Evolutionary conservation across 495 filamentous ascomycete genomes (phyloP), one percentile per base, ranked within the genome.

Genomic region (Penicillium argentinense): DNA sequence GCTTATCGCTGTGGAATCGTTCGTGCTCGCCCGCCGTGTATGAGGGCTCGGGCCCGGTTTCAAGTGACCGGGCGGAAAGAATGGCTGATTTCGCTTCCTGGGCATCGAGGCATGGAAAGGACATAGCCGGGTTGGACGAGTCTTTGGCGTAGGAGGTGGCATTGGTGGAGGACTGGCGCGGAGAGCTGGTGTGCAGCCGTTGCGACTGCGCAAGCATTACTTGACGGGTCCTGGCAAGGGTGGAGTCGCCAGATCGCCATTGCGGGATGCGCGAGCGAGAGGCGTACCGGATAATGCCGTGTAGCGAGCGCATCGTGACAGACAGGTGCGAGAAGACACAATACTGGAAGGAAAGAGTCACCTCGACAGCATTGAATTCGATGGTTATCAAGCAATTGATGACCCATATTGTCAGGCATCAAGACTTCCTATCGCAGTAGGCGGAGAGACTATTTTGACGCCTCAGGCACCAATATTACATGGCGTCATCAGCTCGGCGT

Each of bases 91-190:
- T 84, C 2, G 83, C 82, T 59, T 99, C 93, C 45, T 91, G 81
- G 9, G 86, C 88, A 62, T 99, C 93, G 9, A 99, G 85, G 60
- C 93, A 99, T 4, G 93, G 93, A 57, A 99, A 99, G 13, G 87
- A 82, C 71, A 98, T 85, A 36, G 91, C 87, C 2, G 93, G 91
- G 58, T 97, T 98, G 13, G 90, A 88, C 1, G 81, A 79, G 42
- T 74, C 72, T 12, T 59, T 64, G 9, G 48, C 29, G 39, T 38
- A 47, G 29, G 49, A 49, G 18, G 64, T 64, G 8, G 63, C 23
- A 13, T 51, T 57, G 9, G 59, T 50, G 11, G 65, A 65, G 8
- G 67, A 59, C 34, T 59, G 68, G 24, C 63, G 62, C 9, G 50
- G 42, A 6, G 62, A 41, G 2, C 45, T 50, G 2, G 47, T 49